Conservation (phyloP, 345 rosid species). For the Gossypium bickii region DNA sequence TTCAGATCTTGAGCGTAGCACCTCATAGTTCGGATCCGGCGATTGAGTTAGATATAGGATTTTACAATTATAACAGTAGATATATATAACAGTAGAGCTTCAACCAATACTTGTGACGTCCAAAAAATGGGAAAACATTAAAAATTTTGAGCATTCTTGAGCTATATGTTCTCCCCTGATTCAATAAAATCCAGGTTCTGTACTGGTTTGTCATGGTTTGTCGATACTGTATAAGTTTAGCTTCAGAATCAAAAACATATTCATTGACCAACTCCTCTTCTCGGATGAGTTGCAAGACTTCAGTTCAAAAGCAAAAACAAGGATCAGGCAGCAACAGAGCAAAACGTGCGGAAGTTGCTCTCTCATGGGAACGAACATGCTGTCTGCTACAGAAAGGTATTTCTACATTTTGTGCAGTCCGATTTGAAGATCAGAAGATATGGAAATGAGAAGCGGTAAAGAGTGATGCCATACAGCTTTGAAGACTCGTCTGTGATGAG, state of each 20-base stretch:
- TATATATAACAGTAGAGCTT: no score
- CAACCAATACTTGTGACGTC: no score
- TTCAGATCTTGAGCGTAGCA: no score
- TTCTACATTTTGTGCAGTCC: conserved; percentile 63
- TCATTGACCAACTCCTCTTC: background rate
- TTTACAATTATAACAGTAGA: no score
- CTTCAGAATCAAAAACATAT: background rate
- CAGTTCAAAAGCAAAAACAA: background rate
- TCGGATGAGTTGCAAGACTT: background rate
- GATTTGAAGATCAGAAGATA: conserved; percentile 80
- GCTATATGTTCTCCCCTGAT: no score
- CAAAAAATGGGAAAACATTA: no score
- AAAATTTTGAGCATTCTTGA: no score
- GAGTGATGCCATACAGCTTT: conserved; percentile 82
- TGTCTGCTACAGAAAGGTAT: background rate
- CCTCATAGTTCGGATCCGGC: no score
- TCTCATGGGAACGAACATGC: background rate
- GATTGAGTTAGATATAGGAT: no score
- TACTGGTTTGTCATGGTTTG: no score
- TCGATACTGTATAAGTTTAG: background rate
- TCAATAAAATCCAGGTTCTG: no score
- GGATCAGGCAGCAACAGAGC: background rate
- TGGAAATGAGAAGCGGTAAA: conserved; percentile 69
- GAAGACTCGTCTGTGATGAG: conserved; percentile 82
- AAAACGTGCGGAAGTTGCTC: background rate